These are phyloP conservation scores for Mycena kentingensis DNA, from an alignment of 768 basidiomycete genomes.

Conservation along the genomic window DNA sequence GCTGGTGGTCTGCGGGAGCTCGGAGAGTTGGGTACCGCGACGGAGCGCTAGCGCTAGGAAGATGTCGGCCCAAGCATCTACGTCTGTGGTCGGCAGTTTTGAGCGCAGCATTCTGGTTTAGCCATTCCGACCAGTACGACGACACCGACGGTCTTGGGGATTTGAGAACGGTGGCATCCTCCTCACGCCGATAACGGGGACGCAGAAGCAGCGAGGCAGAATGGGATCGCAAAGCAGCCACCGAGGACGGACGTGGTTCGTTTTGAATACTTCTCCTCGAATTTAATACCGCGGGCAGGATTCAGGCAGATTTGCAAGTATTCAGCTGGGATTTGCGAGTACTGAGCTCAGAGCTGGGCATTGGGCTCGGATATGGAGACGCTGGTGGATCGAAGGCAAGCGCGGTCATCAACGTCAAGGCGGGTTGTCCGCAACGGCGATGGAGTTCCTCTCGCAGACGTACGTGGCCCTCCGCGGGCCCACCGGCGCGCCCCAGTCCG, in stretches of 20 bases:
- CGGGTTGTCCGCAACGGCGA: constrained; percentile 27
- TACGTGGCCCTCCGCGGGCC: constrained; percentile 86
- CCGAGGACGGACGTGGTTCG: neutral
- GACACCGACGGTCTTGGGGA: too few species aligned
- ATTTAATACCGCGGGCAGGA: neutral
- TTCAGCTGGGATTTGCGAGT: neutral
- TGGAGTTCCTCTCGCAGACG: constrained; percentile 87
- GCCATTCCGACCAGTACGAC: too few species aligned
- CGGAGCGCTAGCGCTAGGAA: neutral
- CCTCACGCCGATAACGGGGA: neutral
- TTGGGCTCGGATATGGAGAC: neutral
- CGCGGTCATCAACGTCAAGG: neutral
- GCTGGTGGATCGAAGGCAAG: neutral
- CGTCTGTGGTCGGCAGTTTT: too few species aligned
- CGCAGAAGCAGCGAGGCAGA: neutral
- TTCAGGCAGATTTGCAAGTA: too few species aligned
- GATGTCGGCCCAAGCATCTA: too few species aligned
- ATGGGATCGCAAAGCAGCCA: neutral
- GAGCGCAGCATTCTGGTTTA: too few species aligned
- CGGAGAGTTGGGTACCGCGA: neutral
- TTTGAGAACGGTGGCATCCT: too few species aligned
- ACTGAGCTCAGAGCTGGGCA: neutral
- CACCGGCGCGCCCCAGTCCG: constrained; percentile 79
- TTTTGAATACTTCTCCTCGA: neutral
- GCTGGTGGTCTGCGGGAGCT: neutral